Conservation (phyloP, 495 filamentous ascomycete species). For the Amphirosellinia nigrospora region DNA sequence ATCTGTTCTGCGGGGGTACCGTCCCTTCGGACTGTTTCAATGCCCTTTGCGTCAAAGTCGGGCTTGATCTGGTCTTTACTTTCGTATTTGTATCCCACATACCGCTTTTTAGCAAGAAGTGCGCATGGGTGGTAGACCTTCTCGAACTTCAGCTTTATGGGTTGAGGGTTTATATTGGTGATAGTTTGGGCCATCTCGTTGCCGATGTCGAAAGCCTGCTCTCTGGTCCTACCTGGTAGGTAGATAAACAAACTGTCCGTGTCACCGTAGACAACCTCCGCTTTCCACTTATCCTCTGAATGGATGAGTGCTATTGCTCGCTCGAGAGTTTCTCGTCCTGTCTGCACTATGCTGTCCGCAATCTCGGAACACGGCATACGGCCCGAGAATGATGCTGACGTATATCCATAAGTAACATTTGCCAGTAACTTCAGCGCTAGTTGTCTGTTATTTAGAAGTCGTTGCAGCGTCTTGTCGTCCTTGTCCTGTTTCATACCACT, state of each 20-base stretch:
- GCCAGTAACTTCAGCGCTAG: conserved; percentile 96
- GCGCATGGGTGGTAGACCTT: conserved; percentile 97
- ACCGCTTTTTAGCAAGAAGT: conserved; percentile 94
- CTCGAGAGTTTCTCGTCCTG: conserved; percentile 91
- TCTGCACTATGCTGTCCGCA: conserved; percentile 97
- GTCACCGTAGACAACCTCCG: conserved; percentile 97
- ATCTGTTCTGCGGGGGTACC: conserved; percentile 96
- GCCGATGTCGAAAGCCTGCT: conserved; percentile 90
- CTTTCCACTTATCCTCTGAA: conserved; percentile 82
- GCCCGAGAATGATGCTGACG: conserved; percentile 92
- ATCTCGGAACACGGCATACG: conserved; percentile 98
- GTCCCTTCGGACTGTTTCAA: conserved; percentile 94
- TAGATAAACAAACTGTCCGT: conserved; percentile 96
- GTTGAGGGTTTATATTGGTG: conserved; percentile 88
- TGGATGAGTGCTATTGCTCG: conserved; percentile 93
- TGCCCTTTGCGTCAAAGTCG: conserved; percentile 97
- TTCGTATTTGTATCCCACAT: conserved; percentile 98
- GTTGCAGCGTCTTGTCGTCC: conserved; percentile 84
- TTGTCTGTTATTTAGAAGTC: conserved; percentile 91
- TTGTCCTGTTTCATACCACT: conserved; percentile 95
- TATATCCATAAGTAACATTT: conserved; percentile 98
- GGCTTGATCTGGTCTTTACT: conserved; percentile 75
- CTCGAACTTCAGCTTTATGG: conserved; percentile 96
- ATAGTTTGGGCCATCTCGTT: conserved; percentile 90
- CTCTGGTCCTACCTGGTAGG: conserved; percentile 82